These are phyloP conservation scores for Hypoxylon sp. DNA, from an alignment of 2,329 filamentous ascomycete species.

Conservation along the genomic window DNA sequence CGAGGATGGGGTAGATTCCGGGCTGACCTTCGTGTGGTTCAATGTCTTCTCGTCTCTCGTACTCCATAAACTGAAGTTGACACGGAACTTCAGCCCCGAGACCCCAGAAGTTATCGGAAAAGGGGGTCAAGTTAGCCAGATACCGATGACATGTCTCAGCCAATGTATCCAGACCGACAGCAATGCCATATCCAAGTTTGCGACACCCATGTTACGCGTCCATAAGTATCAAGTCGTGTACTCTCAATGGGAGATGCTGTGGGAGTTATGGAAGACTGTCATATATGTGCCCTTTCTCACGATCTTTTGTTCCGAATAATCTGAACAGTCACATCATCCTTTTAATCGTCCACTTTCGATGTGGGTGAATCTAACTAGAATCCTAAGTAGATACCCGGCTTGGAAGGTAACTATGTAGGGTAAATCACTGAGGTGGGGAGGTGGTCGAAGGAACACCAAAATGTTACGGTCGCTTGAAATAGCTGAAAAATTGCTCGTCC, in stretches of 20 bases:
- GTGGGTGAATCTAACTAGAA: neutral
- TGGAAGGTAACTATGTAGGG: neutral
- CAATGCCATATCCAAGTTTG: neutral
- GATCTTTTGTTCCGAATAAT: neutral
- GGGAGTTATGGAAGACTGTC: no score
- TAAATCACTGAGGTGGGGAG: neutral
- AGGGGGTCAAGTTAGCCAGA: neutral
- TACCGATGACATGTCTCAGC: neutral
- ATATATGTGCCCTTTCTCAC: no score
- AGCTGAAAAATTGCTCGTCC: neutral
- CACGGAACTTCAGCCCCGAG: neutral
- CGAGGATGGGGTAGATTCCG: constrained; percentile 13
- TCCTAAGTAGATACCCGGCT: neutral
- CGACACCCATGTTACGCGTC: neutral
- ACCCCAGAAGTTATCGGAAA: neutral
- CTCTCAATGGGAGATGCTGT: constrained; percentile 12
- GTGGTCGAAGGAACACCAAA: neutral
- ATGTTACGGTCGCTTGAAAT: constrained; percentile 9
- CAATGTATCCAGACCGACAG: neutral
- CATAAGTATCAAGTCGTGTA: neutral
- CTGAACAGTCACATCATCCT: neutral
- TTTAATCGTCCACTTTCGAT: neutral
- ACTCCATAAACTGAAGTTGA: neutral
- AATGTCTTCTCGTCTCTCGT: neutral
- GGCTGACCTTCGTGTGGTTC: neutral